Base-by-base conservation (phyloP, 345 rosid genomes). In the Gossypium mustelinum region DNA sequence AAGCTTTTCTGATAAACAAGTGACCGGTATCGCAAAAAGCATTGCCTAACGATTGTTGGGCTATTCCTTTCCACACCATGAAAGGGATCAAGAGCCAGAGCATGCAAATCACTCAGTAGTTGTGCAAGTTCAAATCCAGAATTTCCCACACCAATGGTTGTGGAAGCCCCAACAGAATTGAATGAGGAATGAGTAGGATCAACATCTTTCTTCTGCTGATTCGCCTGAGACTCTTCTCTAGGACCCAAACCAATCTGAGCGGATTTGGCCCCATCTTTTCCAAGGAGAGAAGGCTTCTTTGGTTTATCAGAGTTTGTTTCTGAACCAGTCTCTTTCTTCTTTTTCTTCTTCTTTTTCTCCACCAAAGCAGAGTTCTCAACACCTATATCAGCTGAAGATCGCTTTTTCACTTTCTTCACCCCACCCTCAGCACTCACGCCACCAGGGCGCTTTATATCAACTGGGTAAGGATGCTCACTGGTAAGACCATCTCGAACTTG, bases 1-100 rank as follows among this genome's bases (percentile, higher is more conserved):
- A 91, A 83, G 85, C 98, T 91, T 87, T 95, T 92, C 85, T 88
- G 91, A 79, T 82, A 96, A 70, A 85, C 86, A 70, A 86, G 84
- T 56, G 92, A 82, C 62, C 99, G 92, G 77, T 86, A 96, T 41
- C 77, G 91, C 80, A 90, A 81, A 80, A 96, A 88, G 74, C 87
- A 87, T 61, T 80, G 86, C 88, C 80, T 75, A 44, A 87, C 75
- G 76, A 78, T 73, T 68, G 86, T 75, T 71, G 87, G 86, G 51
- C 82, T 77, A 51, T 81, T 77, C 77, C 86, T 84, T 78, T 85
- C 92, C 45, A 77, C 70, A 59, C 87, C 95, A 78, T 80, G 81
- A 73, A 89, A 89, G 52, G 93, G 98, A 83, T 90, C 83, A 24
- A 90, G 82, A 48, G 98, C 97, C 75, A 96, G 86, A 60, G 86